A percentile compares a stretch with the other conserved stretches of the same genome.
phyloP scores from a whole-genome alignment of 169 alveolate genomes.

The Plasmodium sp. region DNA sequence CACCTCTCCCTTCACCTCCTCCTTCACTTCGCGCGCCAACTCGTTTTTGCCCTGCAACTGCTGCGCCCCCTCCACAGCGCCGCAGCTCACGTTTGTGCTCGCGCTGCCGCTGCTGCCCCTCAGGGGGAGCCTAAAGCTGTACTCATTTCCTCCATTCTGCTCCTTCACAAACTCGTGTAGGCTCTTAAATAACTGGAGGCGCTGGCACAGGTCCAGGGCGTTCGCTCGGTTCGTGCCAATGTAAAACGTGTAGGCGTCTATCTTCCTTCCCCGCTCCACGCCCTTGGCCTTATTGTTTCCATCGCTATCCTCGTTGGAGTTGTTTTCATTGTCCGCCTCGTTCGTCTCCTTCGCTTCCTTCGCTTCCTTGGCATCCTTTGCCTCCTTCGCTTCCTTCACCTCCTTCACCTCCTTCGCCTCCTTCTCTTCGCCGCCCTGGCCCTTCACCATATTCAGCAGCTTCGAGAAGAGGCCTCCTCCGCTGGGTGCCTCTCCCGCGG shows the following conservation, averaged over 20 bases:
- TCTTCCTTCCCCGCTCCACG: slow-evolving; percentile 36
- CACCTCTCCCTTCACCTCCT: neutral
- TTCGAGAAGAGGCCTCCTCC: neutral
- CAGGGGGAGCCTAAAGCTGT: slow-evolving; percentile 83
- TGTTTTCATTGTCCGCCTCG: slow-evolving; percentile 6
- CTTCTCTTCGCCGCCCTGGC: neutral
- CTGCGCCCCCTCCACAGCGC: neutral
- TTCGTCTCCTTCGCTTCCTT: neutral
- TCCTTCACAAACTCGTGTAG: slow-evolving; percentile 76
- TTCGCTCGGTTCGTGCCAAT: slow-evolving; percentile 80
- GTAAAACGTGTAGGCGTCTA: slow-evolving; percentile 73
- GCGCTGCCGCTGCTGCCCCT: neutral
- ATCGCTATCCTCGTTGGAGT: slow-evolving; percentile 46
- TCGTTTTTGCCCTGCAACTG: neutral
- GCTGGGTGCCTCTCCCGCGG: too few relatives aligned
- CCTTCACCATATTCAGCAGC: slow-evolving; percentile 1
- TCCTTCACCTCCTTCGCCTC: neutral
- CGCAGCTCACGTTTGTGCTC: neutral
- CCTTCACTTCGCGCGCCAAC: neutral
- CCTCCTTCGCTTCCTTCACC: neutral
- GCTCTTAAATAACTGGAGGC: slow-evolving; percentile 73
- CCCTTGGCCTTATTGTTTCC: slow-evolving; percentile 22
- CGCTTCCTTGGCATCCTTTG: neutral
- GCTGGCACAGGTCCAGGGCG: slow-evolving; percentile 79
- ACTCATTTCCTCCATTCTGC: slow-evolving; percentile 80